A percentile compares a stretch with the other conserved stretches of the same genome.
phyloP scores from a whole-genome alignment of 2,329 filamentous ascomycete genomes.

The Didymella sp. region DNA sequence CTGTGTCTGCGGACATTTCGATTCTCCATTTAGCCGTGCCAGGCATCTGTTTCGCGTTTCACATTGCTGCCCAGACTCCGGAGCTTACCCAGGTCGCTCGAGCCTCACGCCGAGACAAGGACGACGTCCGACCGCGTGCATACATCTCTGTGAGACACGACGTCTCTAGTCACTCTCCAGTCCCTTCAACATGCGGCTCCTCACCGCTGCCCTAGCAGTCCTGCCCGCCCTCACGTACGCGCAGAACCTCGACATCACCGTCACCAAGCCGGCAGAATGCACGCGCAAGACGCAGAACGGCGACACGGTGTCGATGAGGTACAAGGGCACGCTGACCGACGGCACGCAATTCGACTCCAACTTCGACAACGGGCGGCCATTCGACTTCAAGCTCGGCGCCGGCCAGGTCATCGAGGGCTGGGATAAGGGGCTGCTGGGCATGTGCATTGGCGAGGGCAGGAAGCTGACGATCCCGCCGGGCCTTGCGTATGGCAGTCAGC shows the following conservation, averaged over 20 bases:
- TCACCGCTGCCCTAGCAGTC: constrained; percentile 30
- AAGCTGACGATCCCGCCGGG: constrained; percentile 89
- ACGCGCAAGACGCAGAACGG: constrained; percentile 54
- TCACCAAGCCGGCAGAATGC: constrained; percentile 53
- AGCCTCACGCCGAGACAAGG: constrained; percentile 10
- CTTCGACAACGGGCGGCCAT: constrained; percentile 78
- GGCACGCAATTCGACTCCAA: constrained; percentile 84
- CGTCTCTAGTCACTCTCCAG: not conserved
- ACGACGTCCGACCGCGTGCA: constrained; percentile 8
- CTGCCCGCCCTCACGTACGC: constrained; percentile 33
- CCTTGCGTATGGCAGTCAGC: constrained; percentile 78
- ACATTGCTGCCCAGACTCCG: constrained; percentile 12
- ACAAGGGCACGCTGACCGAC: constrained; percentile 60
- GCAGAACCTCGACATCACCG: constrained; percentile 51
- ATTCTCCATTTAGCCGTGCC: not conserved
- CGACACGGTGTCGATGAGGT: constrained; percentile 58
- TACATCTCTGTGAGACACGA: constrained; percentile 1
- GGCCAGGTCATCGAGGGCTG: constrained; percentile 93
- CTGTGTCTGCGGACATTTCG: not conserved
- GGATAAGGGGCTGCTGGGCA: constrained; percentile 88
- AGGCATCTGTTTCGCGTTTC: constrained; percentile 12
- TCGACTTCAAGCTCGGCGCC: constrained; percentile 78
- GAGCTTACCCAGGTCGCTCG: constrained; percentile 8
- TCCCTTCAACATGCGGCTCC: constrained; percentile 35
- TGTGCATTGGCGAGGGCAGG: constrained; percentile 94